A percentile compares a stretch with the other conserved stretches of the same genome.
These are phyloP conservation scores for Otatea glauca DNA, from an alignment of 176 grass and related monocot genomes.

Conservation along the genomic window DNA sequence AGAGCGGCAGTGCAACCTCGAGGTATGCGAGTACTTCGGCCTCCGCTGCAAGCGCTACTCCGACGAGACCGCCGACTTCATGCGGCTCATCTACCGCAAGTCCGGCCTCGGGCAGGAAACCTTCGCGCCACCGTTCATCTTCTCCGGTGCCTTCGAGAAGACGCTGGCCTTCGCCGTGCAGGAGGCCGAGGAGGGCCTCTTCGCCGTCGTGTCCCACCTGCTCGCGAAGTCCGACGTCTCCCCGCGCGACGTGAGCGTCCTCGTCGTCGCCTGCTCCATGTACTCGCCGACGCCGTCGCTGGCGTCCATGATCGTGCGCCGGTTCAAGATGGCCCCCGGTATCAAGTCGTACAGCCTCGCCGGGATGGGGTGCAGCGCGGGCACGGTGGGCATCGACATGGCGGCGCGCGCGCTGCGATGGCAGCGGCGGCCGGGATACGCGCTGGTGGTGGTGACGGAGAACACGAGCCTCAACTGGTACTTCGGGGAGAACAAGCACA, in stretches of 20 bases:
- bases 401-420: conserved; percentile 57
- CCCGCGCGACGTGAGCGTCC: conserved; percentile 45
- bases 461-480: conserved; percentile 90
- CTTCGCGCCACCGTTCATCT: conserved; percentile 70
- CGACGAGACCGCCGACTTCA: conserved; percentile 61
- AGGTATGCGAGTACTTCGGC: conserved; percentile 85
- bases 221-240: conserved; percentile 64
- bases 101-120: conserved; percentile 85
- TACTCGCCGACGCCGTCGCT: conserved; percentile 68
- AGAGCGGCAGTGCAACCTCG: conserved; percentile 59
- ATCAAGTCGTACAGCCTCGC: conserved; percentile 70
- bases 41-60: conserved; percentile 46
- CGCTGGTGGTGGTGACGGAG: conserved; percentile 85
- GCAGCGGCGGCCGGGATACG: conserved; percentile 45
- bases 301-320: conserved; percentile 55
- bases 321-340: conserved; percentile 48
- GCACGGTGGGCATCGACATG: conserved; percentile 62
- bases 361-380: conserved; percentile 88
- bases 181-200: conserved; percentile 80
- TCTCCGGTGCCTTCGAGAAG: conserved; percentile 51
- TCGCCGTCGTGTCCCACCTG: conserved; percentile 55
- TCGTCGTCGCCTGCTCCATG: conserved; percentile 82
- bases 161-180: conserved; percentile 53
- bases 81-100: conserved; percentile 77
- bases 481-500: conserved; percentile 88